Evolutionary conservation across 805 yeast species (phyloP).

Genomic region (Hyphopichia homilentoma): DNA sequence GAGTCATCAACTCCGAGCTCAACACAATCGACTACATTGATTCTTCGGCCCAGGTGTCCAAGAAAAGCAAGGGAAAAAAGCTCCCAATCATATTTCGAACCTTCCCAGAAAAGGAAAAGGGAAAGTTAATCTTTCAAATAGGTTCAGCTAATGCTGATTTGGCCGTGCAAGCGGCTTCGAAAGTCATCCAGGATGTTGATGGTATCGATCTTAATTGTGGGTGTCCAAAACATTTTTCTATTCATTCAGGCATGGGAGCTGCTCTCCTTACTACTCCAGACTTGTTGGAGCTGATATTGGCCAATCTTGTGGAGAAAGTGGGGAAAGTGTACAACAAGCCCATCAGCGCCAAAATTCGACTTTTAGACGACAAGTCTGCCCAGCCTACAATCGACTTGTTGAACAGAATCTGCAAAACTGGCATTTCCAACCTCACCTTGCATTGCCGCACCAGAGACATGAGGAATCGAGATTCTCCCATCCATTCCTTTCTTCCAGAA

Average conservation of each 20-base stretch:
- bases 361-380: constrained; percentile 58
- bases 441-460: constrained; percentile 88
- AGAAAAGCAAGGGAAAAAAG: constrained; percentile 24
- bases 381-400: constrained; percentile 57
- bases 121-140: constrained; percentile 77
- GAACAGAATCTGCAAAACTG: constrained; percentile 53
- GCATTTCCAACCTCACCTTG: constrained; percentile 79
- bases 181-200: constrained; percentile 80
- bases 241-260: constrained; percentile 98
- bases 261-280: constrained; percentile 85
- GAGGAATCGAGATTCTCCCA: constrained; percentile 83
- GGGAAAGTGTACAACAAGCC: constrained; percentile 77
- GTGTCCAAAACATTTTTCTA: constrained; percentile 93
- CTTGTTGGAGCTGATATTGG: constrained; percentile 63
- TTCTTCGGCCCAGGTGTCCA: constrained; percentile 13
- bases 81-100: constrained; percentile 70
- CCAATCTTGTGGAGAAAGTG: constrained; percentile 67
- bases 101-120: constrained; percentile 55
- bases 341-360: constrained; percentile 85
- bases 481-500: constrained; percentile 61
- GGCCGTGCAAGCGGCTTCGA: constrained; percentile 84
- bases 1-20: constrained; percentile 54
- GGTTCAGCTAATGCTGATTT: constrained; percentile 82
- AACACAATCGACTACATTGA: constrained; percentile 60
- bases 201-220: constrained; percentile 96